These are phyloP conservation scores for Kernera saxatilis DNA, from an alignment of 345 rosid genomes.

Conservation along the genomic window DNA sequence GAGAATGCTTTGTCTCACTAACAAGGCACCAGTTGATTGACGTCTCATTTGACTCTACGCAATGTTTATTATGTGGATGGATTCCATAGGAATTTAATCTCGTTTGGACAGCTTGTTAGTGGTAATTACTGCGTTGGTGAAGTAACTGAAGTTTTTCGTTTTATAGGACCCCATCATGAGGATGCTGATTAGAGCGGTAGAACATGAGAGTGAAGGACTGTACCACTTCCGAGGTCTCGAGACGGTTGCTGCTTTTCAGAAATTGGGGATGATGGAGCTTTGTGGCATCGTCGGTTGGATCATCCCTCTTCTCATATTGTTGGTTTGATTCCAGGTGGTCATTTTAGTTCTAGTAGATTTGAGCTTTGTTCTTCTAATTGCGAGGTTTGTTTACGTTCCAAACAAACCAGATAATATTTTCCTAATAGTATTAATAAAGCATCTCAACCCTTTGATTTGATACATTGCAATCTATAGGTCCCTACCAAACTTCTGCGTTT, in stretches of 20 bases:
- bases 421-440: not conserved
- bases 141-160: not conserved
- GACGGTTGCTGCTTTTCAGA: not conserved
- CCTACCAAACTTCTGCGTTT: not conserved
- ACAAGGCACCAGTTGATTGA: not conserved
- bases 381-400: not conserved
- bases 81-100: not conserved
- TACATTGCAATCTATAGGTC: not conserved
- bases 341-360: not conserved
- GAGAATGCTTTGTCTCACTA: not conserved
- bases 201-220: not conserved
- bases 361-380: not conserved
- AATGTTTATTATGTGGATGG: not conserved
- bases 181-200: not conserved
- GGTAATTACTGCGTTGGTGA: not conserved
- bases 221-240: not conserved
- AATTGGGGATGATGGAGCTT: not conserved
- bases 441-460: not conserved
- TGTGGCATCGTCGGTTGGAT: not conserved
- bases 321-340: not conserved
- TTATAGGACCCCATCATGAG: not conserved
- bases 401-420: not conserved
- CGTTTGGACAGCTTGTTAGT: not conserved
- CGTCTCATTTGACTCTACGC: not conserved
- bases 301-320: not conserved